A percentile compares a stretch with the other conserved stretches of the same genome.
phyloP scores from a whole-genome alignment of 2,329 filamentous ascomycete genomes.

The Colletotrichum musae region DNA sequence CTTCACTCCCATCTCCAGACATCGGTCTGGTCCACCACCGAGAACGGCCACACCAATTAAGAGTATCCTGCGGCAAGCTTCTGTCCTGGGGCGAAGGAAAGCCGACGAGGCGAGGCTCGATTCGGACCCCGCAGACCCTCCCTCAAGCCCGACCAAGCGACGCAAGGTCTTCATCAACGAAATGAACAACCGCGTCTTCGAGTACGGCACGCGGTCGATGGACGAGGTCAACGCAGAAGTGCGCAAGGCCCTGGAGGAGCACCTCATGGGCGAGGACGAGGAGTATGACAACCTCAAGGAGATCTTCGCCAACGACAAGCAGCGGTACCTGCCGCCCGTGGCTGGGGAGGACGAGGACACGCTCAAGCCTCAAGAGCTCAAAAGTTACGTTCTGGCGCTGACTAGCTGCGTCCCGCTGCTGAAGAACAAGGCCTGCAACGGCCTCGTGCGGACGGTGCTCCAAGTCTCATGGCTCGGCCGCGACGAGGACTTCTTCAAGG shows the following conservation, averaged over 20 bases:
- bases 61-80: conserved; percentile 66
- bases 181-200: conserved; percentile 69
- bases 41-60: conserved; percentile 61
- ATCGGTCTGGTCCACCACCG: conserved; percentile 50
- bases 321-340: conserved; percentile 55
- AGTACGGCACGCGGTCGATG: conserved; percentile 66
- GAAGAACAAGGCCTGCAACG: conserved; percentile 70
- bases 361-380: conserved; percentile 68
- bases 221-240: conserved; percentile 71
- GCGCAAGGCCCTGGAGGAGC: conserved; percentile 68
- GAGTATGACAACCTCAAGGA: conserved; percentile 74
- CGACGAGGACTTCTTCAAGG: conserved; percentile 75
- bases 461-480: conserved; percentile 75
- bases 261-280: conserved; percentile 70
- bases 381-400: conserved; percentile 74
- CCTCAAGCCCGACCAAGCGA: conserved; percentile 65
- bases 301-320: conserved; percentile 67
- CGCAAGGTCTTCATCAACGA: conserved; percentile 73
- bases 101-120: conserved; percentile 59
- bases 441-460: conserved; percentile 72
- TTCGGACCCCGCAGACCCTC: conserved; percentile 52
- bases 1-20: conserved; percentile 53
- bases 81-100: conserved; percentile 60
- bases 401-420: conserved; percentile 73
- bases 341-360: conserved; percentile 61